Base-by-base conservation (phyloP, 2,329 filamentous ascomycete species). In the Elsinoe fawcettii region DNA sequence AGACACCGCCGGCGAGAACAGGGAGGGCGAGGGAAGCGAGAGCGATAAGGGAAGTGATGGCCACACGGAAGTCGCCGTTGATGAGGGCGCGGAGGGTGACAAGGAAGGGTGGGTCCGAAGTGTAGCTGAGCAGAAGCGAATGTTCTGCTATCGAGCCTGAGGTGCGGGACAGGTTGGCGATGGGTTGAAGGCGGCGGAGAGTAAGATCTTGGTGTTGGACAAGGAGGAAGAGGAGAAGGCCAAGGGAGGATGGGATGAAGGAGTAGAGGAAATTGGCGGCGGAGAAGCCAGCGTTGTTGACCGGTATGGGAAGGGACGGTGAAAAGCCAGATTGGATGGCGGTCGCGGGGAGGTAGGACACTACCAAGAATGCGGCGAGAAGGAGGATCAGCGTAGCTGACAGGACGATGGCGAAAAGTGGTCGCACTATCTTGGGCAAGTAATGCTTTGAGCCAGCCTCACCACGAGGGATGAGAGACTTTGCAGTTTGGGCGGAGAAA, bases 261-360 rank as follows among this genome's bases (percentile, higher is more conserved):
- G 81, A 83, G 75, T 90, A 96, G 53, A 96, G 74, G 72, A 96
- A 96, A 71, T 96, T 90, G 51, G 90, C 88, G 0, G 88, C 77
- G 1, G 89, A 95, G 71, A 95, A 96, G 16, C 86, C 88, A 23
- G 66, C 64, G 5, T 36, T 61, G 63, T 63, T 66, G 37, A 70
- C 67, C 4, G 63, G 60, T n/a, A 64, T 83, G 8, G 77, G 73
- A 1, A 96, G 74, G 5, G 78, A 74, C 2, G 91, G 90, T 5
- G 78, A 70, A 69, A 95, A 96, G 7, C 90, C 91, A 6, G 77
- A 69, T 36, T 80, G 73, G 27, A 95, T 77, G 9, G 81, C 79
- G 7, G 78, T 75, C 37, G 86, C 83, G 60, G 91, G 76, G 7
- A 70, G 64, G 70, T 95, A 96, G 61, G 87, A 90, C 60, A 93